phyloP scores from a whole-genome alignment of 2,329 filamentous ascomycete species.

The Sphaerulina populicola region DNA sequence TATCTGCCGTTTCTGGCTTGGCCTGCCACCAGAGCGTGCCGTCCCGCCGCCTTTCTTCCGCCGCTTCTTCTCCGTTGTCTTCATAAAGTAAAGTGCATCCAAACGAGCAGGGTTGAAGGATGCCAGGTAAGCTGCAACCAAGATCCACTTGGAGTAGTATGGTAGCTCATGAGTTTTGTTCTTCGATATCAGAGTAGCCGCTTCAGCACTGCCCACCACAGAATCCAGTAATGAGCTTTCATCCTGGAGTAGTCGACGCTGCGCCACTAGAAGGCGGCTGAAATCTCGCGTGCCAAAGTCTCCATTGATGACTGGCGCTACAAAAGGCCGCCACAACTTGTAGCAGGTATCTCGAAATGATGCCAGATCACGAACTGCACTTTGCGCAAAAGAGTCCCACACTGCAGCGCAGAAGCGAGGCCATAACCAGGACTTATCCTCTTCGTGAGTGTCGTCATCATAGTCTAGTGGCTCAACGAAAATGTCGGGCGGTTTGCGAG shows the following conservation, averaged over 20 bases:
- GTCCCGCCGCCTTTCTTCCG: conserved; percentile 45
- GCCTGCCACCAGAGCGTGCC: conserved; percentile 23
- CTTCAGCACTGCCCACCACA: conserved; percentile 39
- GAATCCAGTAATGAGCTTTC: conserved; percentile 61
- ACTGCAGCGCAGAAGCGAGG: conserved; percentile 71
- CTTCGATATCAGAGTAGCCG: conserved; percentile 12
- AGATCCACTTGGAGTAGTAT: conserved; percentile 62
- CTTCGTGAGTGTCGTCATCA: conserved; percentile 39
- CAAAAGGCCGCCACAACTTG: conserved; percentile 78
- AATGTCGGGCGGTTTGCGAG: conserved; percentile 46
- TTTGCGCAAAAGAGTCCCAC: conserved; percentile 76
- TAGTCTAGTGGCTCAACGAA: conserved; percentile 42
- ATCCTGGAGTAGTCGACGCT: conserved; percentile 61
- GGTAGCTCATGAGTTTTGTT: conserved; percentile 48
- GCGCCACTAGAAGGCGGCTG: conserved; percentile 67
- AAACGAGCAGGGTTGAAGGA: conserved; percentile 70
- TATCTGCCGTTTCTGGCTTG: conserved; percentile 56
- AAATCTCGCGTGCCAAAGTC: conserved; percentile 72
- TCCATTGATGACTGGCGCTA: conserved; percentile 65
- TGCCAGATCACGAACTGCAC: conserved; percentile 70
- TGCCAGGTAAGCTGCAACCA: conserved; percentile 70
- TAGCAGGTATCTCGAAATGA: conserved; percentile 62
- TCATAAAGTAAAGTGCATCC: conserved; percentile 68
- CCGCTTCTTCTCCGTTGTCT: conserved; percentile 49
- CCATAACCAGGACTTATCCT: conserved; percentile 65